phyloP scores from a whole-genome alignment of 192 early-diverging fungal species.

The Podila minutissima region DNA sequence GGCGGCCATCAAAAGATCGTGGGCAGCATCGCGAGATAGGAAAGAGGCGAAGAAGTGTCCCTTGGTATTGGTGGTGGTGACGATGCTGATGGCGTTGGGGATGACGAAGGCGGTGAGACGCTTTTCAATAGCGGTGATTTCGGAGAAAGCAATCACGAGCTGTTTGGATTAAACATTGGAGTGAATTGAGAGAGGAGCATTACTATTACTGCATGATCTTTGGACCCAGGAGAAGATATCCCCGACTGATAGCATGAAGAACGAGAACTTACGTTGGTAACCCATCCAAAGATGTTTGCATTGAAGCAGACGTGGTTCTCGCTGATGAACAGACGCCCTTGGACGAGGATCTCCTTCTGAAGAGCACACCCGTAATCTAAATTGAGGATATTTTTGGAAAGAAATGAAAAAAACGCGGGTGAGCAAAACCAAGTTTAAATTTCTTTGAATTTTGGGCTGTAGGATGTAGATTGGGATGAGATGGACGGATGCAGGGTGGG shows the following conservation, averaged over 20 bases:
- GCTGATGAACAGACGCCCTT: conserved; percentile 88
- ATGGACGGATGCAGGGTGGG: not conserved
- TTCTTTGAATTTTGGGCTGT: not conserved
- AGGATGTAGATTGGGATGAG: not conserved
- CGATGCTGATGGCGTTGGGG: conserved; percentile 86
- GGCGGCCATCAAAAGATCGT: conserved; percentile 73
- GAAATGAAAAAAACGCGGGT: not conserved
- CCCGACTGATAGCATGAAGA: not conserved
- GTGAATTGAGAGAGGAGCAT: too few species aligned
- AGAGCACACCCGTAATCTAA: conserved; percentile 87
- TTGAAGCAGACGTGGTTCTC: conserved; percentile 85
- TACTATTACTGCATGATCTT: not conserved
- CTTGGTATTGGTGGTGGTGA: conserved; percentile 68
- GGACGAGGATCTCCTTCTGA: conserved; percentile 89
- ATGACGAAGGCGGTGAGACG: conserved; percentile 84
- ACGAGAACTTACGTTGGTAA: conserved; percentile 68
- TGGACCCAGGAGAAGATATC: not conserved
- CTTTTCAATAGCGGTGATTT: conserved; percentile 89
- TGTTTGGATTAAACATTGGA: conserved; percentile 6
- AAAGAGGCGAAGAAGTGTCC: conserved; percentile 85
- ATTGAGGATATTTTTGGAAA: conserved; percentile 1
- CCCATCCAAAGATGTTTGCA: conserved; percentile 92
- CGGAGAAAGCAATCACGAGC: conserved; percentile 79
- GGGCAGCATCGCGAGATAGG: conserved; percentile 83
- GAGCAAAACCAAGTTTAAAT: not conserved